Conservation (phyloP, 768 basidiomycete genomes). For the Termitomyces sp. region DNA sequence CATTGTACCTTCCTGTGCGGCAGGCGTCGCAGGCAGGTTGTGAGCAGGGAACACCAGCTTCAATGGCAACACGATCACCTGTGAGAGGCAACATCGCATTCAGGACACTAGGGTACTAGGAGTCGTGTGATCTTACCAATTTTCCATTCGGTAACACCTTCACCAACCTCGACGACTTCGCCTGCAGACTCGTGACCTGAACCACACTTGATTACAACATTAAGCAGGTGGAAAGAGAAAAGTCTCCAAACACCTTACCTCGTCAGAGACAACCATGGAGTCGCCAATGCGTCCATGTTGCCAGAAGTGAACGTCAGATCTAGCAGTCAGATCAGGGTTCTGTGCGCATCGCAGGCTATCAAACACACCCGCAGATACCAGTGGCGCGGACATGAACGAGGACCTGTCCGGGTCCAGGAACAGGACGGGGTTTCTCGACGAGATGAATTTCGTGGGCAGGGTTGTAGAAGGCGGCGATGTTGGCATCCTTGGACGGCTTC, state of each 20-base stretch:
- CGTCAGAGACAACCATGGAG: conserved; percentile 67
- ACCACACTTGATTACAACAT: conserved; percentile 42
- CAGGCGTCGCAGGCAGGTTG: conserved; percentile 58
- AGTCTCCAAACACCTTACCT: conserved; percentile 30
- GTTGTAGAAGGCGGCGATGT: conserved; percentile 65
- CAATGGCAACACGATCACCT: conserved; percentile 69
- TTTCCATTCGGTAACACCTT: conserved; percentile 67
- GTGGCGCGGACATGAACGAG: conserved; percentile 64
- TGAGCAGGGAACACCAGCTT: conserved; percentile 67
- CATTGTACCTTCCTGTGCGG: conserved; percentile 62
- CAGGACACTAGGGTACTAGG: not conserved
- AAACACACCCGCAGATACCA: conserved; percentile 62
- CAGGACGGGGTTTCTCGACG: conserved; percentile 59
- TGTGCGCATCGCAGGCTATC: not conserved
- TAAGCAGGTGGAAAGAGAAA: not conserved
- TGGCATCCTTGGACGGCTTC: conserved; percentile 41
- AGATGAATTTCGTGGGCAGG: conserved; percentile 60
- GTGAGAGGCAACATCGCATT: not conserved
- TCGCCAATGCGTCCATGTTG: conserved; percentile 65
- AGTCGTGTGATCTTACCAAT: conserved; percentile 32
- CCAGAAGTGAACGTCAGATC: conserved; percentile 76
- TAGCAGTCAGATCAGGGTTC: conserved; percentile 15
- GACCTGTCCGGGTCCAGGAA: conserved; percentile 62
- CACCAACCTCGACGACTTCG: conserved; percentile 59
- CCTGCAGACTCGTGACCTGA: conserved; percentile 72